Conservation (phyloP, 768 basidiomycete genomes). For the Sistotremastrum suecicum region DNA sequence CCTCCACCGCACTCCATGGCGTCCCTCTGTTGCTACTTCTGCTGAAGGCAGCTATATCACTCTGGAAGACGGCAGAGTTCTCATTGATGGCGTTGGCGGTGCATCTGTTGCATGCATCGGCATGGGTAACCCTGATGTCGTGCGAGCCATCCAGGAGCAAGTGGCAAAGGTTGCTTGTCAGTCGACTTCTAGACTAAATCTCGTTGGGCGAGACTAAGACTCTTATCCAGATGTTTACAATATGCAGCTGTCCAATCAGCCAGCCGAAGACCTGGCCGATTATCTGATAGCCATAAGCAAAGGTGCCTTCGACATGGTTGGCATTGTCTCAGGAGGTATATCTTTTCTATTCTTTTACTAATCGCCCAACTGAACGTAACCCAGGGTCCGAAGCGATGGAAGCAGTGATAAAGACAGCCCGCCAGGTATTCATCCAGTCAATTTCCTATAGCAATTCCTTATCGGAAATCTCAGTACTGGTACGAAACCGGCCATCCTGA, state of each 20-base stretch:
- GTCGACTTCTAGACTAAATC: constrained; percentile 13
- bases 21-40: constrained; percentile 49
- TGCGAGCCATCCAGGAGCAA: constrained; percentile 66
- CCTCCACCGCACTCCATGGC: constrained; percentile 61
- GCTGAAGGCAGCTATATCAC: constrained; percentile 60
- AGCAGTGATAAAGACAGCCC: constrained; percentile 64
- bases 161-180: constrained; percentile 63
- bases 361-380: not conserved
- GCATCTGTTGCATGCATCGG: constrained; percentile 77
- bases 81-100: constrained; percentile 76
- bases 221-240: constrained; percentile 60
- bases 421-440: constrained; percentile 37
- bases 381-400: constrained; percentile 86
- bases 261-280: constrained; percentile 69
- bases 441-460: not conserved
- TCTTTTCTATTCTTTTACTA: not conserved
- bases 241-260: constrained; percentile 68
- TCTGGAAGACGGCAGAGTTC: constrained; percentile 49
- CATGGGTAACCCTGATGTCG: constrained; percentile 55
- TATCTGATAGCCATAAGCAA: constrained; percentile 48
- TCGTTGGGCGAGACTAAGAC: not conserved
- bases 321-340: constrained; percentile 66
- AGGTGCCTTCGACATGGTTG: constrained; percentile 58
- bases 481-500: constrained; percentile 53
- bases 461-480: constrained; percentile 37